Evolutionary conservation across 2,329 filamentous ascomycete species (phyloP), one percentile per base, ranked within the genome.

Genomic region (Aspergillus arachidicola): DNA sequence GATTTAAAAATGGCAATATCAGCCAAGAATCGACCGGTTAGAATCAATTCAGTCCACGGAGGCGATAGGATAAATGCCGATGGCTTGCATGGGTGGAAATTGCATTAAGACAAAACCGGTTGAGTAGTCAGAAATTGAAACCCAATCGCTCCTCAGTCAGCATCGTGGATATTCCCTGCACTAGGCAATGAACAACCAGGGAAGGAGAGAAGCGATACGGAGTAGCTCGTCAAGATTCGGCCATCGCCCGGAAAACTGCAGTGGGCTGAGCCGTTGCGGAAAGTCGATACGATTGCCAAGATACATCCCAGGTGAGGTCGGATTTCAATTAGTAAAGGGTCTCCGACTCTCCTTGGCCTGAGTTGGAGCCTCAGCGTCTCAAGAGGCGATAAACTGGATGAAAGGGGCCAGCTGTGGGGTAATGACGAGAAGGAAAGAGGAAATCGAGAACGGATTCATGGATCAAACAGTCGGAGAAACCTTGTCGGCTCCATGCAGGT

Each of bases 21-120:
- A 21, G 48, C 48, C 28, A 32, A 51, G 32, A 51, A 23, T 36
- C 2, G 23, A 50, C 43, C n/a, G 56, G 19, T 50, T 30, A 14
- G 9, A 28, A n/a, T 28, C n/a, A 14, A 46, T n/a, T 51, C 38
- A 10, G 48, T 34, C 19, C 21, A 51, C 32, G 45, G 45, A 26
- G 57, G 57, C 23, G 46, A 43, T 38, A 16, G 30, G 32, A 36
- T 10, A 34, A 38, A 23, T 38, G 51, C 45, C 45, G 32, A 58
- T 38, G 57, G 57, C 57, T 58, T 58, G 57, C 28, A 50, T 50
- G 5, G 45, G 57, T 58, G 57, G 57, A 58, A 58, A 58, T 58
- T 58, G 45, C 45, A 28, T 50, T 41, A 36, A 58, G 16, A 48
- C 32, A 16, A 28, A 36, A 23, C 6, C 28, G 51, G 21, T 6